Base-by-base conservation (phyloP, 208 protist genomes). In the Trypanosoma mega region DNA sequence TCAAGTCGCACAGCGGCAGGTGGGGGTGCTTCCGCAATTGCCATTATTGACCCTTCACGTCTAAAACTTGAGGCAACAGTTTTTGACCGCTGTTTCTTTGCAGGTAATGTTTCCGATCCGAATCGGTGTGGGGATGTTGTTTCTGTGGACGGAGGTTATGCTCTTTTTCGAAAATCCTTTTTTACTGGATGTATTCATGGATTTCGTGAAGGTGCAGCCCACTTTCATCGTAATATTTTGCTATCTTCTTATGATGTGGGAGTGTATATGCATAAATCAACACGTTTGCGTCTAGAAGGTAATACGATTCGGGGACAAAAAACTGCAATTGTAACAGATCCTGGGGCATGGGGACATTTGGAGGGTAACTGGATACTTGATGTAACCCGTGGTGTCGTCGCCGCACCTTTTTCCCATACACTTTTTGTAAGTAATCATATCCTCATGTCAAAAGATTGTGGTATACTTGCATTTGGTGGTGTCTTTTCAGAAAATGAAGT, bases 161-260 rank as follows among this genome's bases (percentile, higher is more conserved):
- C 75, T 7, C 48, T 66, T 26, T 87, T 95, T 48, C 63, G 68
- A 21, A 53, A 72, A n/a, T 88, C 78, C 64, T 50, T 84, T n/a
- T 88, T 92, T 27, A 56, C 57, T 21, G 89, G 85, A 43, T 88
- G 76, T 29, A 67, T 91, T n/a, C 75, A 91, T 33, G 83, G 74
- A 11, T 69, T 66, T n/a, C 57, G 44, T 16, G 65, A 75, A 20
- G 77, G 82, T 3, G 39, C 60, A 1, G 65, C 69, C 3, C 46
- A 73, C 21, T 89, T 95, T 66, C 43, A 64, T 33, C 55, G 74
- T 33, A 92, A 91, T 68, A 69, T 50, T 16, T 90, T 94, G 37
- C 18, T 71, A 46, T 46, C 54, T 16, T 3, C 65, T 1, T 43
- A 76, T 2, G 52, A 63, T 44, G 47, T 39, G 1, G 48, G 58